phyloP scores from a whole-genome alignment of 257 asterid species.

The Solanum lycopersicoides region DNA sequence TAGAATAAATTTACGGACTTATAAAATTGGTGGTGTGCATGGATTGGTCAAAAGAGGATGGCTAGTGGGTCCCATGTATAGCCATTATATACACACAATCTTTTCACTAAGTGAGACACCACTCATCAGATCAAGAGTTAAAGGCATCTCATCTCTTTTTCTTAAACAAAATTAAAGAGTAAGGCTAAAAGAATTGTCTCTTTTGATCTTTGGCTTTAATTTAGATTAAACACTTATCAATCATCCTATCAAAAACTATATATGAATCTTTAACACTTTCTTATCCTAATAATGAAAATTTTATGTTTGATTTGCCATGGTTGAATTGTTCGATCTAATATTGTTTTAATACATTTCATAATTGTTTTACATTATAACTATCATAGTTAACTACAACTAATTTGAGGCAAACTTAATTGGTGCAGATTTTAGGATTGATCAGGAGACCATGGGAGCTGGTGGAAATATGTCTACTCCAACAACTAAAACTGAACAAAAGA shows the following conservation, averaged over 20 bases:
- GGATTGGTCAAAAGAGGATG: neutral
- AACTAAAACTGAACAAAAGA: neutral
- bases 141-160: too few species aligned
- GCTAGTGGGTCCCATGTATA: neutral
- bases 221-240: too few species aligned
- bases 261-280: neutral
- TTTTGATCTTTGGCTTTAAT: too few species aligned
- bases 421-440: neutral
- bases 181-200: too few species aligned
- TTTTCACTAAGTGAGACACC: neutral
- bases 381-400: too few species aligned
- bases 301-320: neutral
- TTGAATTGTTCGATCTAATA: neutral
- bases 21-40: neutral
- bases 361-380: too few species aligned
- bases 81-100: neutral
- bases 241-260: too few species aligned
- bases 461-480: neutral
- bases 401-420: neutral
- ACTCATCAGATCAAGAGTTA: too few species aligned
- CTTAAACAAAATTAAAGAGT: too few species aligned
- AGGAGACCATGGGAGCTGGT: neutral
- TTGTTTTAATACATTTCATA: neutral
- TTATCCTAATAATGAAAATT: neutral
- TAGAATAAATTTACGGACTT: accelerated